Evolutionary conservation across 192 early-diverging fungal genomes (phyloP).

Genomic region (Physocladia obscura): DNA sequence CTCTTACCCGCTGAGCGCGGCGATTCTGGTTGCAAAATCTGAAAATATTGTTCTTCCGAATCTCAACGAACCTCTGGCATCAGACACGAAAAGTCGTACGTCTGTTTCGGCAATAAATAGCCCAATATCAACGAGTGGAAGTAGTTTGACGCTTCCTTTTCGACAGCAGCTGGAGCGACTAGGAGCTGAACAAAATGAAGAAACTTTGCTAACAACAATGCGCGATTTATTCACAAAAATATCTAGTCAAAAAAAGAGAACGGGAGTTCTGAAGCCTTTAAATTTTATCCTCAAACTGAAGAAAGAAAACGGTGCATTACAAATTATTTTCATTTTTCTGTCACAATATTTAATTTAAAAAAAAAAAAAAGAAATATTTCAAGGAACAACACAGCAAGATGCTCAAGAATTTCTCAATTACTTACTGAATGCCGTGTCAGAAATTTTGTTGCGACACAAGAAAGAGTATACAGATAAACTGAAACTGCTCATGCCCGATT

Average conservation of each 20-base stretch:
- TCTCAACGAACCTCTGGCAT: not conserved
- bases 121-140: not conserved
- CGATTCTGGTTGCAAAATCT: constrained; percentile 25
- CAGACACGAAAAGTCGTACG: not conserved
- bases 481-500: constrained; percentile 13
- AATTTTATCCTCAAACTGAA: constrained; percentile 87
- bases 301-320: constrained; percentile 78
- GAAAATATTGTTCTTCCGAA: not conserved
- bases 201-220: constrained; percentile 80
- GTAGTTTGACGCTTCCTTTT: constrained; percentile 14
- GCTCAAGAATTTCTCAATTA: constrained; percentile 98
- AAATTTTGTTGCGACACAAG: constrained; percentile 59
- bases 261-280: constrained; percentile 79
- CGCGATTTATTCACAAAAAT: constrained; percentile 87
- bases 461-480: constrained; percentile 48
- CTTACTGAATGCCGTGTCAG: constrained; percentile 85
- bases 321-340: not conserved
- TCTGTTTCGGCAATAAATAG: too few relatives aligned
- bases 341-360: too few relatives aligned
- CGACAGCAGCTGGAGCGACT: not conserved
- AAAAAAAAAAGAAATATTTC: constrained; percentile 58
- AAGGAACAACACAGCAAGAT: constrained; percentile 94
- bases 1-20: constrained; percentile 53
- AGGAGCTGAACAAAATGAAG: constrained; percentile 43
- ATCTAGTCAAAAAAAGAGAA: constrained; percentile 76